These are phyloP conservation scores for Colletotrichum cuscutae DNA, from an alignment of 2,329 filamentous ascomycete genomes.

Conservation along the genomic window DNA sequence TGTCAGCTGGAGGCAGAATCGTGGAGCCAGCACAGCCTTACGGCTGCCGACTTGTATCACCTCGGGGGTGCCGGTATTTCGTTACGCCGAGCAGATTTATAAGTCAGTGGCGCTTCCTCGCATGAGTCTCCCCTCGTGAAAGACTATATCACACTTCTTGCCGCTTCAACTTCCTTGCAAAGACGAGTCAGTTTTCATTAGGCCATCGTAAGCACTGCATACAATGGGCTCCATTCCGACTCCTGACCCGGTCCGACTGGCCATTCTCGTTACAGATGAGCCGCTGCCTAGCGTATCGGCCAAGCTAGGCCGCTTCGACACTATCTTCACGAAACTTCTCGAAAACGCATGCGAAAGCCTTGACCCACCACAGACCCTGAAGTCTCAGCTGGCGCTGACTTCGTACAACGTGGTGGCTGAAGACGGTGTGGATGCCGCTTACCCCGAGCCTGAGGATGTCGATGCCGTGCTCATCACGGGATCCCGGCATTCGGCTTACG, in stretches of 20 bases:
- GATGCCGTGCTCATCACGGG: neutral
- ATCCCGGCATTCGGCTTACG: neutral
- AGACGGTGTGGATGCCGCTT: neutral
- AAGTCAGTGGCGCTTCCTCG: neutral
- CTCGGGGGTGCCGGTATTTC: neutral
- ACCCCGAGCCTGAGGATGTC: neutral
- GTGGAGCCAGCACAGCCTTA: neutral
- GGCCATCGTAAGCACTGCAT: neutral
- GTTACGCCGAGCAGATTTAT: neutral
- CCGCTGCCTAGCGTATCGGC: neutral
- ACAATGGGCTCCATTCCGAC: neutral
- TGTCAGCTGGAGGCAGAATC: neutral
- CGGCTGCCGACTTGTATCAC: no score
- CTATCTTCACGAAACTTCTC: neutral
- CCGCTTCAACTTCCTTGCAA: neutral
- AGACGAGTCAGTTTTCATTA: neutral
- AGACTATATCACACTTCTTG: neutral
- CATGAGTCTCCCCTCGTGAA: neutral
- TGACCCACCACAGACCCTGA: fast-evolving
- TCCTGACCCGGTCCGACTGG: neutral
- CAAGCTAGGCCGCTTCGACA: neutral
- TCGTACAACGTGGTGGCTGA: neutral
- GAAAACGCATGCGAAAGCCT: neutral
- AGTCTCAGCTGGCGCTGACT: neutral
- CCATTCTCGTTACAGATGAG: neutral